Percentiles rank a stretch among this genome's conserved stretches.
These are phyloP conservation scores for Diaporthe aspalathi DNA, from an alignment of 2,329 filamentous ascomycete genomes.

Conservation along the genomic window DNA sequence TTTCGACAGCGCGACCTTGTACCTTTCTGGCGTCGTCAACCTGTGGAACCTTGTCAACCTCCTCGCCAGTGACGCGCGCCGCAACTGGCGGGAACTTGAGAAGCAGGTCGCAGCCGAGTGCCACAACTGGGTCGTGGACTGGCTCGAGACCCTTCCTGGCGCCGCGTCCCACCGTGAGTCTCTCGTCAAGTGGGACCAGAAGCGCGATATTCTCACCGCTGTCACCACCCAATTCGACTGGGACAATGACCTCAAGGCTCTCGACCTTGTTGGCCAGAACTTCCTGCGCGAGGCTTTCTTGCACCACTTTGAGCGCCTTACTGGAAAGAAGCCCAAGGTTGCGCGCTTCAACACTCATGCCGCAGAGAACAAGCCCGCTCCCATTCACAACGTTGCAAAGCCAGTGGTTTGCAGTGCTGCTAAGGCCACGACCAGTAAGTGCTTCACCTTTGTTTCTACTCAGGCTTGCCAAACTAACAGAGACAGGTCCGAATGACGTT, in stretches of 20 bases:
- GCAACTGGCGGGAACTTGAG: constrained; percentile 46
- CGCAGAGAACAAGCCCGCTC: not conserved
- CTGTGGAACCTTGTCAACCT: constrained; percentile 59
- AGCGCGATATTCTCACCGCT: constrained; percentile 31
- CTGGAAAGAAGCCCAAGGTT: constrained; percentile 8
- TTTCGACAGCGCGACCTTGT: constrained; percentile 62
- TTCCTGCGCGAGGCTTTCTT: constrained; percentile 35
- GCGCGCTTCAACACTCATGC: constrained; percentile 28
- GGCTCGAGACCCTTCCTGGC: constrained; percentile 29
- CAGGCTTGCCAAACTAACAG: not conserved
- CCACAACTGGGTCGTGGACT: constrained; percentile 39
- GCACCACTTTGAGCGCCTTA: constrained; percentile 27
- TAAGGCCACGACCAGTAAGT: not conserved
- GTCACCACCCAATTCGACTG: constrained; percentile 29
- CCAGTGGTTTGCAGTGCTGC: not conserved
- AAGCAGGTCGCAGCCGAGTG: constrained; percentile 45
- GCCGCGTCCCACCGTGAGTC: constrained; percentile 29
- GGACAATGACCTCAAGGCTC: constrained; percentile 19
- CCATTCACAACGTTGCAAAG: not conserved
- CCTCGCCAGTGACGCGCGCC: constrained; percentile 54
- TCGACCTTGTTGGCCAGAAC: constrained; percentile 34
- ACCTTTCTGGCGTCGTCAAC: constrained; percentile 59
- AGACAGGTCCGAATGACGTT: not conserved
- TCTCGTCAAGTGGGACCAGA: constrained; percentile 32
- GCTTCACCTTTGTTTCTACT: not conserved